Evolutionary conservation across 352 stramenopile genomes (phyloP), one percentile per base, ranked within the genome.

Genomic region (Phytophthora rubi): DNA sequence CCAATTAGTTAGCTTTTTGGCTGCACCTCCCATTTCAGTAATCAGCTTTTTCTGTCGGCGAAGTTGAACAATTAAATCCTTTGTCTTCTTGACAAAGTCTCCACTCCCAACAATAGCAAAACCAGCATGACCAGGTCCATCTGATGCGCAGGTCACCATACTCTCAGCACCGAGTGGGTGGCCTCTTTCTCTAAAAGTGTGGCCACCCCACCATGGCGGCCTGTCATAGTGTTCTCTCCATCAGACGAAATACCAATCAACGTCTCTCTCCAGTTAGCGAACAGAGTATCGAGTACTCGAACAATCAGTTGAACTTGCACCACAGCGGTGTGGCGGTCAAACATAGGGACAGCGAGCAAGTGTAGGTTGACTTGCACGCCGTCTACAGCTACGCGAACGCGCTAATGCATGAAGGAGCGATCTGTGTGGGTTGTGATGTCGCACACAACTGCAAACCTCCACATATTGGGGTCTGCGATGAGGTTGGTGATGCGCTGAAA

Each of bases 371-470:
- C 21, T 13, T 37, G 21, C 18, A 35, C 48, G 48, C 48, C 48
- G 12, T 53, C 9, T 3, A 53, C 48, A 13, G 52, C 15, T 21
- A 47, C 6, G 10, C 53, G 53, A 33, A 49, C 32, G 6, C 48
- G 48, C 13, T 35, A 21, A 35, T 32, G 21, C 48, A 35, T 53
- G 21, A 53, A 53, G 6, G 48, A 53, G 18, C 21, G 48, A n/a
- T 53, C 48, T 16, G 48, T 53, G 48, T 53, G 48, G 18, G 48
- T 53, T n/a, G 48, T 18, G 9, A 13, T 32, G 26, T 53, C 48
- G 4, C 48, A 44, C 33, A n/a, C 15, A 48, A 30, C 49, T 8
- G 30, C 13, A 44, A 35, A 35, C 32, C 32, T 3, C 32, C 32
- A 35, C 32, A 35, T 35, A 35, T 7, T 35, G 32, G 32, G 32